A percentile compares a stretch with the other conserved stretches of the same genome.
phyloP scores from a whole-genome alignment of 352 stramenopile genomes.

The Phytophthora hybrid region DNA sequence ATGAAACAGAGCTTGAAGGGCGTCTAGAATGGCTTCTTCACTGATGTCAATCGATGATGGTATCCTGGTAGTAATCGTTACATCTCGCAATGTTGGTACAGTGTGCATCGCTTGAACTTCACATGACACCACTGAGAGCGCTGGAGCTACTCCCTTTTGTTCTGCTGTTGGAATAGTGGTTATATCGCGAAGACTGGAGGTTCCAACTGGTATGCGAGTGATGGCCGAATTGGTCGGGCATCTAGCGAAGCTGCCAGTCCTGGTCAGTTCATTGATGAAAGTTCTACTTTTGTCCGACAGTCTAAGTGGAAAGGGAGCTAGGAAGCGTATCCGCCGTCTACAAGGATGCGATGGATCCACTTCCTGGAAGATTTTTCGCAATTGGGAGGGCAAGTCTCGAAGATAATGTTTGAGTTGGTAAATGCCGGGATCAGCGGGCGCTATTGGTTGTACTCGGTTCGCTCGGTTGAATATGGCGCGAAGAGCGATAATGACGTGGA shows the following conservation, averaged over 20 bases:
- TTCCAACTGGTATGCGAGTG: background rate
- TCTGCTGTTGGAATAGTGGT: background rate
- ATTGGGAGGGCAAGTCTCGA: background rate
- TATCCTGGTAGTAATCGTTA: background rate
- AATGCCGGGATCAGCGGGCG: background rate
- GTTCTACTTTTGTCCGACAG: slow-evolving; percentile 6
- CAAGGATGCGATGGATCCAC: background rate
- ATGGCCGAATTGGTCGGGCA: background rate
- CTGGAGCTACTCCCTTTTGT: background rate
- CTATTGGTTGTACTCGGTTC: background rate
- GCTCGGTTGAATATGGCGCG: background rate
- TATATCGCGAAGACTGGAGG: background rate
- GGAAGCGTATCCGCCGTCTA: slow-evolving; percentile 1
- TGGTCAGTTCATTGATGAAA: slow-evolving; percentile 13
- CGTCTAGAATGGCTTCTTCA: slow-evolving; percentile 3
- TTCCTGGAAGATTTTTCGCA: background rate
- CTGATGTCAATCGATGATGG: no score
- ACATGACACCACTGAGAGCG: background rate
- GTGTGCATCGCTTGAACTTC: background rate
- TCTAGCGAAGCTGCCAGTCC: background rate
- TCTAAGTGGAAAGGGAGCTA: no score
- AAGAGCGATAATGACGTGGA: slow-evolving; percentile 10
- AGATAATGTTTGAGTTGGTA: background rate
- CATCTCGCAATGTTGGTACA: background rate
- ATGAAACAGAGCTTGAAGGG: slow-evolving; percentile 30